Base-by-base conservation (phyloP, 805 yeast genomes). In the Suhomyces sp. region DNA sequence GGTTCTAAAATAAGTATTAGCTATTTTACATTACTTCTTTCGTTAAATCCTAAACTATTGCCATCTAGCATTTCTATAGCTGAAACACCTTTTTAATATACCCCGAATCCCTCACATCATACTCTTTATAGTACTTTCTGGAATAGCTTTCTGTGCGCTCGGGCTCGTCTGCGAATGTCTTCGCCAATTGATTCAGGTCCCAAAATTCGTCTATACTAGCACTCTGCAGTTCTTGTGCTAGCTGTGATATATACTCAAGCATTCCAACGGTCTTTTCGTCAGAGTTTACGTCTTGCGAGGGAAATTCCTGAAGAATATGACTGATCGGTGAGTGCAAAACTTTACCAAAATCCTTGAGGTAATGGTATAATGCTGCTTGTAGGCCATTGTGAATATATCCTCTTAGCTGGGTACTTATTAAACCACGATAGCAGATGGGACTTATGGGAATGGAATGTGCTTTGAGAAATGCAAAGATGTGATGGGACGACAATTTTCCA, bases 101-200 rank as follows among this genome's bases (percentile, higher is more conserved):
- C 48, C 52, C 57, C 10, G 62, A 53, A 55, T 71, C 75, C 39
- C 74, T 54, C 7, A 50, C 44, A 47, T 66, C 71, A 44, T 59
- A 50, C 7, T 54, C 48, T 13, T 50, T 46, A 21, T 59, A 53
- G 44, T 68, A 65, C 17, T 55, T 59, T 45, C 71, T 53, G 15
- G 54, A 56, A 22, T 47, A 53, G 41, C 13, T 47, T 27, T 46
- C 40, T 15, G 47, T 17, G 6, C 29, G 25, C 8, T 54, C 55
- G 24, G 49, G 46, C 4, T 20, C 45, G 9, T 47, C 39, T 15
- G 53, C 46, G 10, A 39, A 17, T 13, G 43, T 33, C 9, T 51
- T 52, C 9, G 52, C 47, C 10, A 59, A 52, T 8, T 52, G 49
- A 17, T 53, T 39, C 6, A 35, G 29, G 6, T 25, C 33, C 66